Evolutionary conservation across 495 filamentous ascomycete genomes (phyloP).

Genomic region (Neurospora sp.): DNA sequence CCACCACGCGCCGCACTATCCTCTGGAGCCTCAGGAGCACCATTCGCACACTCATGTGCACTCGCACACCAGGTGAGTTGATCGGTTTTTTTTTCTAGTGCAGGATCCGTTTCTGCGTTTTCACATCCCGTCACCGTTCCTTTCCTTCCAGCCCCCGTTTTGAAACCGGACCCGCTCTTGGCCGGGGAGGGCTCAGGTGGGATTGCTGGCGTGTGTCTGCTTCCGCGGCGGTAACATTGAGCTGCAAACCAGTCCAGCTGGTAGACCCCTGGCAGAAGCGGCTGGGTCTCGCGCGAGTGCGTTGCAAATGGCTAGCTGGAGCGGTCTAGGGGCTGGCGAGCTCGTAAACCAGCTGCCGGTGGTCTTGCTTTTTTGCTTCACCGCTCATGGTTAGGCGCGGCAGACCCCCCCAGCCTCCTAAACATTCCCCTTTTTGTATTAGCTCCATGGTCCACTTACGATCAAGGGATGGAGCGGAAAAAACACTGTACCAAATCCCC

Average conservation of each 20-base stretch:
- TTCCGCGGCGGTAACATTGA: background rate
- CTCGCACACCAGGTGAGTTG: constrained; percentile 19
- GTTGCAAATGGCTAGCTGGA: background rate
- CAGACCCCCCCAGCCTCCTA: background rate
- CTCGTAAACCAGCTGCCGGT: background rate
- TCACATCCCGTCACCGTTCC: background rate
- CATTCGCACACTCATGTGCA: background rate
- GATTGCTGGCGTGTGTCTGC: background rate
- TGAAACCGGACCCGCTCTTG: background rate
- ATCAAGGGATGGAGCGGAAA: background rate
- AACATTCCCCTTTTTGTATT: background rate
- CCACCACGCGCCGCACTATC: background rate
- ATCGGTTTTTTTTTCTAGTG: constrained; percentile 6
- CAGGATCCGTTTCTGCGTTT: constrained; percentile 6
- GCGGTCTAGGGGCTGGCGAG: background rate
- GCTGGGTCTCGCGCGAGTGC: background rate
- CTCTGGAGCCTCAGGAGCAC: background rate
- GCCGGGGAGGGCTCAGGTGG: background rate
- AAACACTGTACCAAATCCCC: background rate
- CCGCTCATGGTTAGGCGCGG: background rate
- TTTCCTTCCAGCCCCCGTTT: background rate
- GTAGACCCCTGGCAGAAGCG: background rate
- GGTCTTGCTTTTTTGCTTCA: background rate
- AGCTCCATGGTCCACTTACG: background rate
- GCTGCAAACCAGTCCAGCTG: background rate